A percentile compares a stretch with the other conserved stretches of the same genome.
These are phyloP conservation scores for Fusarium redolens DNA, from an alignment of 2,329 filamentous ascomycete genomes.

Conservation along the genomic window DNA sequence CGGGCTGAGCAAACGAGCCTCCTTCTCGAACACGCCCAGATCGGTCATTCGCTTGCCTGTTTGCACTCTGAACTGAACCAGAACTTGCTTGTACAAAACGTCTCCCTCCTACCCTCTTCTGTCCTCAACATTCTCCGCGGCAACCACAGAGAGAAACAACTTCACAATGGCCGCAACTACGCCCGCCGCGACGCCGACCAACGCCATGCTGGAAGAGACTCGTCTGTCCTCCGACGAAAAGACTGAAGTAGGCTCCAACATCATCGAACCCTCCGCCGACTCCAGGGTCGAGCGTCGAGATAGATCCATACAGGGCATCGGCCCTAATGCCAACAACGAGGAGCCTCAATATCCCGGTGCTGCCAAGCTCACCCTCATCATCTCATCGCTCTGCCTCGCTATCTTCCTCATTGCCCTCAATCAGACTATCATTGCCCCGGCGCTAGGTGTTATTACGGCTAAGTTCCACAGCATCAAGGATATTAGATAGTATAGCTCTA, in stretches of 20 bases:
- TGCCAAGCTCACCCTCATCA: slow-evolving; percentile 55
- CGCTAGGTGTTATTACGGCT: slow-evolving; percentile 63
- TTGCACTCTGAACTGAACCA: no score
- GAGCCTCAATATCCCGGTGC: slow-evolving; percentile 53
- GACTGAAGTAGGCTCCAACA: slow-evolving; percentile 47
- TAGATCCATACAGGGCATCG: slow-evolving; percentile 1
- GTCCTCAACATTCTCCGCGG: no score
- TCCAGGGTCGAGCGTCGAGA: slow-evolving; percentile 19
- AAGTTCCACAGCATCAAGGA: slow-evolving; percentile 58
- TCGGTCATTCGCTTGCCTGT: no score
- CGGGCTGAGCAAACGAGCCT: no score
- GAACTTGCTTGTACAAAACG: no score
- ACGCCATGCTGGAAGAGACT: slow-evolving; percentile 34
- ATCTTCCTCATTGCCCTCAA: slow-evolving; percentile 63
- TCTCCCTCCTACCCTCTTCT: no score
- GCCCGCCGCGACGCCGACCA: slow-evolving; percentile 22
- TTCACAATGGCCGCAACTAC: slow-evolving; percentile 22
- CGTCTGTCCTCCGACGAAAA: slow-evolving; percentile 46
- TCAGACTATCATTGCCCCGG: slow-evolving; percentile 64
- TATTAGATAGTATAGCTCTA: slow-evolving; percentile 64
- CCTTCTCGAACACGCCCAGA: no score
- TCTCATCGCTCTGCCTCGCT: slow-evolving; percentile 57
- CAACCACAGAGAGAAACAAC: no score
- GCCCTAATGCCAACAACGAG: not conserved
- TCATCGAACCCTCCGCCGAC: slow-evolving; percentile 28